Base-by-base conservation (phyloP, 1,139 yeast species). In the Hansenula anomala region DNA sequence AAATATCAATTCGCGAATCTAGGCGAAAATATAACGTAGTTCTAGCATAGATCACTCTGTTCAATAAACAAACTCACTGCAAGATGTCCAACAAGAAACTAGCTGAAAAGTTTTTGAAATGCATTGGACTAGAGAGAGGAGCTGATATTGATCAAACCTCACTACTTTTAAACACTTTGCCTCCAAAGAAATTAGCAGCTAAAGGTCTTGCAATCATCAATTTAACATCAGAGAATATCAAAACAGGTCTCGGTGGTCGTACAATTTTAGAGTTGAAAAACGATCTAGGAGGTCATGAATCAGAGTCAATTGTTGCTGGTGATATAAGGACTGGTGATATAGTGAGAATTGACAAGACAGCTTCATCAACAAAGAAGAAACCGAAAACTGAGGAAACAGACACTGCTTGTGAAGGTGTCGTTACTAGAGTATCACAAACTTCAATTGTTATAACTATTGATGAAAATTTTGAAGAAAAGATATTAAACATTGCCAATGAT, bases 211-310 rank as follows among this genome's bases (percentile, higher is more conserved):
- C 97, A 0, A 67, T 88, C 9, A 58, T 79, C 34, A 86, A 89
- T 58, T 65, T 90, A 38, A 59, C 66, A 1, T 65, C 84, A 14
- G 71, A 73, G 14, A 78, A 78, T 41, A 61, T 85, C 5, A 67
- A 83, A 39, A 83, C 92, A 0, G 96, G 96, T 0, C 63, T 87
- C 17, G 95, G 90, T 6, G 96, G 96, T 4, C 78, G 85, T 52
- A 67, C 79, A 13, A 62, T 86, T 30, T 53, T 87, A 10, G 95
- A 88, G 44, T 60, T 90, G 34, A 73, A 63, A 13, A 66, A 76
- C 6, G 95, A 87, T 54, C 62, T 78, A 2, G 81, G 86, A 0
- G 61, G 63, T 8, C 63, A 62, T 26, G 55, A 50, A 3, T 62
- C 54, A 4, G 65, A 64, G 2, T 72, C 64, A n/a, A 61, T 82